Conservation (phyloP, 163 green algal genomes). For the Volvox carteri region DNA sequence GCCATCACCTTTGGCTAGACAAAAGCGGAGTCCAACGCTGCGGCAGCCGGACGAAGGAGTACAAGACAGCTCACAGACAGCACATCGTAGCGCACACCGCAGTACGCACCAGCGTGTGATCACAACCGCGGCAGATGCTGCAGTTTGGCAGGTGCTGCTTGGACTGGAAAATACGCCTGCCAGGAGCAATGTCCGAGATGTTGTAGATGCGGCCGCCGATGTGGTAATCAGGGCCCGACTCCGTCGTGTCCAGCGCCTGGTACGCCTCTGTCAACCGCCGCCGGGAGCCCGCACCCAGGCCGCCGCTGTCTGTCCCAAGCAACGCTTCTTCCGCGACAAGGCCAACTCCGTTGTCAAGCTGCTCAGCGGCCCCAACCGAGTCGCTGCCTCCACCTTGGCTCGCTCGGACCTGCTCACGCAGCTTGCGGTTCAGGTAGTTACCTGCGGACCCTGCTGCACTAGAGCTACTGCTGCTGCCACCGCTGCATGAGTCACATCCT, state of each 20-base stretch:
- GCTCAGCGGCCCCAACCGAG: not conserved
- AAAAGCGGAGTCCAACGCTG: too few species aligned
- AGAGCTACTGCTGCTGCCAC: not conserved
- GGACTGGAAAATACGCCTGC: slow-evolving; percentile 35
- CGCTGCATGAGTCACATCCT: slow-evolving; percentile 7
- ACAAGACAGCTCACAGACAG: too few species aligned
- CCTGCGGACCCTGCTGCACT: not conserved
- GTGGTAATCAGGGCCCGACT: slow-evolving; percentile 43
- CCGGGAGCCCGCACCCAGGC: slow-evolving; percentile 1
- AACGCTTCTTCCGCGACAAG: not conserved
- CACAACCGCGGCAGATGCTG: slow-evolving; percentile 64
- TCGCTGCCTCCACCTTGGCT: not conserved
- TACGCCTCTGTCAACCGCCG: not conserved
- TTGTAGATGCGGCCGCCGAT: slow-evolving; percentile 56
- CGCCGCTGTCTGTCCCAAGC: not conserved
- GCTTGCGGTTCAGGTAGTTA: not conserved
- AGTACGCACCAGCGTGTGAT: slow-evolving; percentile 60
- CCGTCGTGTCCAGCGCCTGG: slow-evolving; percentile 41
- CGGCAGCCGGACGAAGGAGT: too few species aligned
- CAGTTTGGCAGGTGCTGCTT: slow-evolving; percentile 64
- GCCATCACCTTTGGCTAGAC: too few species aligned
- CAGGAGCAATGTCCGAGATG: slow-evolving; percentile 57
- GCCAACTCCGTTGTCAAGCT: not conserved
- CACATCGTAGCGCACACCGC: too few species aligned
- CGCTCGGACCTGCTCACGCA: not conserved